phyloP scores from a whole-genome alignment of 2,329 filamentous ascomycete genomes.

The Diplocarpon rosae region DNA sequence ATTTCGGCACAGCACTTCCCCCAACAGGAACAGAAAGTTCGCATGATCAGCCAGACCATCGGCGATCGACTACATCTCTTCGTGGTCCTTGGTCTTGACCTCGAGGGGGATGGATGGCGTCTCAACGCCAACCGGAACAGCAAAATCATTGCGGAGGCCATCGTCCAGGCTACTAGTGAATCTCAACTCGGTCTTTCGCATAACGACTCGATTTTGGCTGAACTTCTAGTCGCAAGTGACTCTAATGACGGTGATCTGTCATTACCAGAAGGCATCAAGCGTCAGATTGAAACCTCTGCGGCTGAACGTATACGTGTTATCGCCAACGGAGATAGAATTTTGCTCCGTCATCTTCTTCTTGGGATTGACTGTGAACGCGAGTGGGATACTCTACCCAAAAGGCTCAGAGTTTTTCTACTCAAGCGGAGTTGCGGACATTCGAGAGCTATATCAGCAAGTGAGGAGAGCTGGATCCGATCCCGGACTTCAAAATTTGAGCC shows the following conservation, averaged over 20 bases:
- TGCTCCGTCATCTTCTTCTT: neutral
- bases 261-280: slow-evolving; percentile 13
- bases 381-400: neutral
- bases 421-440: neutral
- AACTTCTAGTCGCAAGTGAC: slow-evolving; percentile 6
- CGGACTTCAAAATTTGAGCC: neutral
- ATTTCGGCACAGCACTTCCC: slow-evolving; percentile 4
- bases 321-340: neutral
- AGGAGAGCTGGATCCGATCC: slow-evolving; percentile 18
- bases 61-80: slow-evolving; percentile 5
- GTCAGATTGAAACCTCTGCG: slow-evolving; percentile 10
- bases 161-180: slow-evolving; percentile 17
- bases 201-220: slow-evolving; percentile 13
- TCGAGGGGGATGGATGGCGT: slow-evolving; percentile 3
- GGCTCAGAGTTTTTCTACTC: neutral
- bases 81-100: slow-evolving; percentile 5
- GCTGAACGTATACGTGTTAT: neutral
- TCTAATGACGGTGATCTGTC: neutral
- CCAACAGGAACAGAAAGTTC: slow-evolving; percentile 9
- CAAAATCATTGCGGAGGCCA: slow-evolving; percentile 15
- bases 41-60: slow-evolving; percentile 1
- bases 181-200: slow-evolving; percentile 15
- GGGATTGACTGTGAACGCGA: slow-evolving; percentile 1
- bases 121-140: slow-evolving; percentile 13
- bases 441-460: neutral